Percentiles rank a stretch among this genome's conserved stretches.
Conservation (phyloP, 2,329 filamentous ascomycete genomes). For the Colletotrichum euphorbiae region DNA sequence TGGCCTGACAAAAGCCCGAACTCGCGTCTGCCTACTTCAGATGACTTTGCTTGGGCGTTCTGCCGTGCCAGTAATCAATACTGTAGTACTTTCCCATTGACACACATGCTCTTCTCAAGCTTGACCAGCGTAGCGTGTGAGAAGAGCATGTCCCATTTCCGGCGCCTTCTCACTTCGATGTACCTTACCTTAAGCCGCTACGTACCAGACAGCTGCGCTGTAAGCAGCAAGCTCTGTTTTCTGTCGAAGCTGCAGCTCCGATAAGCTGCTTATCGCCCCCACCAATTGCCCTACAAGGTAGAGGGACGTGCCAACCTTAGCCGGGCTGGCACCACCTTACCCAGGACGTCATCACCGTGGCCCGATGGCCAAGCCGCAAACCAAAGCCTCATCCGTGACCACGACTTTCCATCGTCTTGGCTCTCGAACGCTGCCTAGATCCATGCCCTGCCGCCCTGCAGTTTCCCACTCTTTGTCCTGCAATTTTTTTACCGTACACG, state of each 20-base stretch:
- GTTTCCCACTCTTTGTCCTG: constrained; percentile 1
- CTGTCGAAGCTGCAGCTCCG: constrained; percentile 1
- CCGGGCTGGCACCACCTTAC: background rate
- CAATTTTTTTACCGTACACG: background rate
- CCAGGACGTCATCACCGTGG: constrained; percentile 23
- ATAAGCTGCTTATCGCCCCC: constrained; percentile 23
- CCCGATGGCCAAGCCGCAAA: constrained; percentile 17
- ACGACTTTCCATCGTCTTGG: constrained; percentile 6
- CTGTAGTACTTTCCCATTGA: background rate
- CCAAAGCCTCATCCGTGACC: constrained; percentile 30
- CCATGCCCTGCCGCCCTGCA: constrained; percentile 23
- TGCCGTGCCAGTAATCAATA: background rate
- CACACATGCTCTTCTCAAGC: background rate
- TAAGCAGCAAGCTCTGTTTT: too few species aligned
- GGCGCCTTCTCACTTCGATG: background rate
- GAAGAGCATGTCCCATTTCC: background rate
- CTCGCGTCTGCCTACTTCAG: constrained; percentile 2
- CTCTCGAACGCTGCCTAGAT: constrained; percentile 4
- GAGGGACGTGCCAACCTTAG: background rate
- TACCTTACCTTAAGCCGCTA: background rate
- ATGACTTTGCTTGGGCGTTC: constrained; percentile 28
- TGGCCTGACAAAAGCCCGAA: constrained; percentile 32
- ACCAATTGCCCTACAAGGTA: constrained; percentile 12
- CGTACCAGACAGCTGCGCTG: background rate
- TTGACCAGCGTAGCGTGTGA: too few species aligned